phyloP scores from a whole-genome alignment of 805 yeast species.

The Saccharomyces mikatae region DNA sequence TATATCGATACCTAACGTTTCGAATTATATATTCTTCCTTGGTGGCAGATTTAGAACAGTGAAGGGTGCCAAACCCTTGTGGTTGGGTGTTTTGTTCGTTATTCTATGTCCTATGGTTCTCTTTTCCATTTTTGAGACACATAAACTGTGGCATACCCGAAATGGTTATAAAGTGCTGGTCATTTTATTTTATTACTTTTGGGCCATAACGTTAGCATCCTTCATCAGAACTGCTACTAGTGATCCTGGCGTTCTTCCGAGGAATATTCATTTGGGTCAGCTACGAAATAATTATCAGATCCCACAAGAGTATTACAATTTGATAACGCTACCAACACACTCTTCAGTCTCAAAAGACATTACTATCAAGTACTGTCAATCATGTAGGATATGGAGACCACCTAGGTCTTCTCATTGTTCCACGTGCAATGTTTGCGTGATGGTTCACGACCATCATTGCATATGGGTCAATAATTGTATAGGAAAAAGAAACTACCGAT shows the following conservation, averaged over 20 bases:
- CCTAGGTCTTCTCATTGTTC: conserved; percentile 72
- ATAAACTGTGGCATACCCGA: conserved; percentile 16
- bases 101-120: conserved; percentile 43
- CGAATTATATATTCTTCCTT: conserved; percentile 42
- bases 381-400: conserved; percentile 69
- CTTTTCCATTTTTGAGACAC: conserved; percentile 43
- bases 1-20: conserved; percentile 14
- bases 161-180: conserved; percentile 29
- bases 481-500: conserved; percentile 63
- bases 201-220: conserved; percentile 42
- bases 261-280: conserved; percentile 50
- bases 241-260: conserved; percentile 68
- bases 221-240: conserved; percentile 46
- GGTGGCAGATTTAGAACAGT: conserved; percentile 58
- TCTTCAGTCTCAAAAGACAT: conserved; percentile 2
- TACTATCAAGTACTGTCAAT: conserved; percentile 47
- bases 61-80: conserved; percentile 34
- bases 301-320: conserved; percentile 53
- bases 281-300: conserved; percentile 29
- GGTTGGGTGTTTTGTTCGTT: conserved; percentile 30
- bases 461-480: conserved; percentile 65
- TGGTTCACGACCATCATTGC: conserved; percentile 64
- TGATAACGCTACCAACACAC: conserved; percentile 41
- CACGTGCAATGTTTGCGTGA: conserved; percentile 56
- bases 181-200: conserved; percentile 49